Conservation (phyloP, 257 asterid species). For the Solanum virginianum region DNA sequence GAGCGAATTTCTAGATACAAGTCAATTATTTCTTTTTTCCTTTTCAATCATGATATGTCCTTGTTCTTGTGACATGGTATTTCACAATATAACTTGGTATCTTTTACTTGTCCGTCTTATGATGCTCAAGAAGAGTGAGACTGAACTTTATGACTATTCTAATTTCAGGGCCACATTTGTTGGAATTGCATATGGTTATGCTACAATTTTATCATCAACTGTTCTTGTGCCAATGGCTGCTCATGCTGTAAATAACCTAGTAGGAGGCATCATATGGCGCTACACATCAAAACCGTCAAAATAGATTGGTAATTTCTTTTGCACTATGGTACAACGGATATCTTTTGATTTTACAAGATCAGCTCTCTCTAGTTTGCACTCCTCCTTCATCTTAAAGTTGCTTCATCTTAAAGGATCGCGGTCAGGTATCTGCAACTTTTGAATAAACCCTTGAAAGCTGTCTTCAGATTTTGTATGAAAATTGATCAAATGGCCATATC, state of each 20-base stretch:
- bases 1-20: background rate
- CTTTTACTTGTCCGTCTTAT: background rate
- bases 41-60: background rate
- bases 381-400: background rate
- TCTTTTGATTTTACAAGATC: background rate
- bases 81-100: background rate
- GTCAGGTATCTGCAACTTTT: background rate
- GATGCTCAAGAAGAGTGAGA: background rate
- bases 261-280: conserved; percentile 67
- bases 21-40: background rate
- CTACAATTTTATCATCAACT: conserved; percentile 43
- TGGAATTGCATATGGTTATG: conserved; percentile 69
- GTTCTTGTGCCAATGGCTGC: conserved; percentile 70
- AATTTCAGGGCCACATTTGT: conserved; percentile 77
- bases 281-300: conserved; percentile 35
- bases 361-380: background rate
- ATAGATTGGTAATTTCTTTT: background rate
- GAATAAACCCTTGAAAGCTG: background rate
- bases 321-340: background rate
- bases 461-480: background rate
- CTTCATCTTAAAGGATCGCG: background rate
- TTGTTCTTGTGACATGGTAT: background rate
- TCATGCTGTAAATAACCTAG: conserved; percentile 72
- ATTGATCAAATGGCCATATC: background rate
- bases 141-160: background rate